Evolutionary conservation across 352 stramenopile species (phyloP).

Genomic region (Pythium monospermum): DNA sequence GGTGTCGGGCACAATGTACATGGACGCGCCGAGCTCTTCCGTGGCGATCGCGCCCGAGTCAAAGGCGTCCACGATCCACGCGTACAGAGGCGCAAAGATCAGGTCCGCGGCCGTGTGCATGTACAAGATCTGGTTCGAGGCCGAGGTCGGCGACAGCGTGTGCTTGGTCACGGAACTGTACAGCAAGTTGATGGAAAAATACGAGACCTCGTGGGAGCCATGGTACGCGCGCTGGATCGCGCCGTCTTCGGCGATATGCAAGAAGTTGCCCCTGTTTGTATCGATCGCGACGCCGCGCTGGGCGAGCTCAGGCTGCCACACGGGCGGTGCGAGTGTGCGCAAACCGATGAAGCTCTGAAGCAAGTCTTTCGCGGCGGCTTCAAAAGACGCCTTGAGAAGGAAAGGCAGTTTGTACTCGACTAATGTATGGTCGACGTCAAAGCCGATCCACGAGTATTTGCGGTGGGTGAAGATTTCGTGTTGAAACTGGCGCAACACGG

Average conservation of each 20-base stretch:
- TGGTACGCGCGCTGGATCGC: conserved; percentile 41
- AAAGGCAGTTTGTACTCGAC: conserved; percentile 43
- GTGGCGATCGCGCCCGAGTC: conserved; percentile 36
- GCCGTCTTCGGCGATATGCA: conserved; percentile 38
- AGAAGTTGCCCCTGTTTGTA: conserved; percentile 37
- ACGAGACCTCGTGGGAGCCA: conserved; percentile 39
- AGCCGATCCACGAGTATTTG: conserved; percentile 51
- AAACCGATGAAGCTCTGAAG: conserved; percentile 40
- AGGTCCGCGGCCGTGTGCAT: conserved; percentile 45
- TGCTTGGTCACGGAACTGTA: conserved; percentile 25
- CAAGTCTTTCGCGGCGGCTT: conserved; percentile 34
- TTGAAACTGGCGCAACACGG: conserved; percentile 27
- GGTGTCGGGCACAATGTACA: conserved; percentile 39
- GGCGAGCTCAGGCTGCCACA: conserved; percentile 37
- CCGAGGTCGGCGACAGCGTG: conserved; percentile 14
- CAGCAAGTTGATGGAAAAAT: conserved; percentile 39
- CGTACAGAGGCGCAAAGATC: conserved; percentile 45
- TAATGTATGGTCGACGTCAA: conserved; percentile 51
- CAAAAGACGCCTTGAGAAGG: conserved; percentile 38
- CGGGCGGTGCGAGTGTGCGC: conserved; percentile 18
- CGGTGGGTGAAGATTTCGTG: conserved; percentile 31
- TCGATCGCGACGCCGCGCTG: conserved; percentile 42
- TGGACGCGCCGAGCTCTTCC: conserved; percentile 34
- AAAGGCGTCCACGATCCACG: conserved; percentile 49
- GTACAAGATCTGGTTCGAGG: conserved; percentile 32